These are phyloP conservation scores for Carex parvula DNA, from an alignment of 176 grass and related monocot genomes.

Conservation along the genomic window DNA sequence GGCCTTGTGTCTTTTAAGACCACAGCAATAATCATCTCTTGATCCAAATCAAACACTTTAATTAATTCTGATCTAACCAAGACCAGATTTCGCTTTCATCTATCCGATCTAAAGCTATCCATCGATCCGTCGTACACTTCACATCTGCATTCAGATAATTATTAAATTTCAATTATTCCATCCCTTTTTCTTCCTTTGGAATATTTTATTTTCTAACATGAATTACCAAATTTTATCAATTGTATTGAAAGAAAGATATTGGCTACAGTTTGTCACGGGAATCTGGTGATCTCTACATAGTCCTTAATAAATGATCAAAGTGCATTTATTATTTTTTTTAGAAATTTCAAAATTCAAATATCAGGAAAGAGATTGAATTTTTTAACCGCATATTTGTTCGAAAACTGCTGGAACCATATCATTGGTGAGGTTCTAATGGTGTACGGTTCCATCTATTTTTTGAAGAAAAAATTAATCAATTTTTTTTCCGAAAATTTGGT, in stretches of 20 bases:
- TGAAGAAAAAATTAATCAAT: too few relatives aligned
- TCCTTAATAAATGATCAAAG: constrained; percentile 4
- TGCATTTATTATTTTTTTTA: not conserved
- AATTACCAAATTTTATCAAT: not conserved
- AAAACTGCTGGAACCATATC: too few relatives aligned
- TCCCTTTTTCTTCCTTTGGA: too few relatives aligned
- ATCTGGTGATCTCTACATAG: not conserved
- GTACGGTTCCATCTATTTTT: too few relatives aligned
- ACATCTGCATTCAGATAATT: not conserved
- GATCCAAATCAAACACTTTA: constrained; percentile 38
- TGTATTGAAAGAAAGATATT: not conserved
- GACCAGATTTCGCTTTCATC: constrained; percentile 38
- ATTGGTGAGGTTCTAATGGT: too few relatives aligned
- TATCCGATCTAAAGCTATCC: constrained; percentile 20
- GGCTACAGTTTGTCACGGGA: not conserved
- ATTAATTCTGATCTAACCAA: constrained; percentile 33
- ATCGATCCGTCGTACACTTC: constrained; percentile 2
- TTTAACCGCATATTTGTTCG: too few relatives aligned
- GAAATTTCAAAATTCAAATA: too few relatives aligned
- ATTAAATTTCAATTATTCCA: too few relatives aligned
- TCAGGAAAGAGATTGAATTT: too few relatives aligned
- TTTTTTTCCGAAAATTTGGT: too few relatives aligned
- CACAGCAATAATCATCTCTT: constrained; percentile 39
- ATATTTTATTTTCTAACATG: too few relatives aligned
- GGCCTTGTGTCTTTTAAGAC: constrained; percentile 36